Percentiles rank a stretch among this genome's conserved stretches.
These are phyloP conservation scores for Backusella luteola DNA, from an alignment of 192 early-diverging fungal species.

Conservation along the genomic window DNA sequence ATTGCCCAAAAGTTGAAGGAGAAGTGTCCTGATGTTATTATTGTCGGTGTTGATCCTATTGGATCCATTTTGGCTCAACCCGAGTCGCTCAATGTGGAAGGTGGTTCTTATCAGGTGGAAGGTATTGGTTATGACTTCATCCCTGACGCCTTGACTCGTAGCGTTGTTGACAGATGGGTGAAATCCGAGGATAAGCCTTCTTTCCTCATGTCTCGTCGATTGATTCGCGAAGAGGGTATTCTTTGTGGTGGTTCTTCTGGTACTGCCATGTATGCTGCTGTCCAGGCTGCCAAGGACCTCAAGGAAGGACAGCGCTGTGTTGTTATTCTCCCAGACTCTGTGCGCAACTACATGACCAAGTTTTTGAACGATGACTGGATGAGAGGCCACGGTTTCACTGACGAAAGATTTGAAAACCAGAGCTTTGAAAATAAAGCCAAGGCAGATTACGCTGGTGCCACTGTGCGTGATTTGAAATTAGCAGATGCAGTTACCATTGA, in stretches of 20 bases:
- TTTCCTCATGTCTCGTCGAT: slow-evolving; percentile 92
- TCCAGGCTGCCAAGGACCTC: slow-evolving; percentile 81
- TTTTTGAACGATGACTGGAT: slow-evolving; percentile 99
- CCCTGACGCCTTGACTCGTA: slow-evolving; percentile 85
- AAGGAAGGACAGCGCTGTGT: slow-evolving; percentile 89
- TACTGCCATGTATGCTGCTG: slow-evolving; percentile 84
- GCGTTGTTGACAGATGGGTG: slow-evolving; percentile 90
- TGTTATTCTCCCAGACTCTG: slow-evolving; percentile 95
- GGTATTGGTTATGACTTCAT: slow-evolving; percentile 99
- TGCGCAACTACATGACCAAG: slow-evolving; percentile 99
- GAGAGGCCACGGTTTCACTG: slow-evolving; percentile 85
- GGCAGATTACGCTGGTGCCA: slow-evolving; percentile 78
- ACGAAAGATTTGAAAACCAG: slow-evolving; percentile 67
- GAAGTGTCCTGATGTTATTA: slow-evolving; percentile 77
- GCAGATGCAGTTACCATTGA: slow-evolving; percentile 86
- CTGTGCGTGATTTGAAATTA: slow-evolving; percentile 76
- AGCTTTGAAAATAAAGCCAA: slow-evolving; percentile 64
- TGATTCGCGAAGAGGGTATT: slow-evolving; percentile 97
- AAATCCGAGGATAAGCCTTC: slow-evolving; percentile 94
- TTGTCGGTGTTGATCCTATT: slow-evolving; percentile 95
- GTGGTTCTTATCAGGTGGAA: slow-evolving; percentile 88
- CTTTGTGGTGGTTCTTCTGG: slow-evolving; percentile 97
- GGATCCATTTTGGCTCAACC: slow-evolving; percentile 94
- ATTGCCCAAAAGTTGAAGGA: slow-evolving; percentile 96
- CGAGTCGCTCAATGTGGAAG: slow-evolving; percentile 69